Evolutionary conservation across 2,329 filamentous ascomycete genomes (phyloP).

Genomic region (Fusarium anguioides): DNA sequence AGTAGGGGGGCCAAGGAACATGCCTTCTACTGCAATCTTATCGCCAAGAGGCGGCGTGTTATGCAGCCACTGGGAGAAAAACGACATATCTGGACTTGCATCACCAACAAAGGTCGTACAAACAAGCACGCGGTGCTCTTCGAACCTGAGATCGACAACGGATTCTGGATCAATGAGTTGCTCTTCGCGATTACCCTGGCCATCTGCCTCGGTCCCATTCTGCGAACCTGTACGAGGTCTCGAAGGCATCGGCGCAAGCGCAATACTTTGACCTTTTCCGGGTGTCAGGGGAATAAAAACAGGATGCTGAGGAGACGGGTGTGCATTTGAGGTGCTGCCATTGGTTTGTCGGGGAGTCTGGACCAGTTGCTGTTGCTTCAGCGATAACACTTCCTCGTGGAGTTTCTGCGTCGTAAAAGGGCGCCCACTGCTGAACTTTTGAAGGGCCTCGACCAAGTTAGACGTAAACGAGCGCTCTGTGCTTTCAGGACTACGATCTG

Average conservation of each 20-base stretch:
- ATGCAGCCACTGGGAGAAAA: constrained; percentile 74
- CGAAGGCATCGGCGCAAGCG: constrained; percentile 60
- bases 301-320: constrained; percentile 55
- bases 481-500: constrained; percentile 60
- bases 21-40: constrained; percentile 72
- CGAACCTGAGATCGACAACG: constrained; percentile 67
- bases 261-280: constrained; percentile 63
- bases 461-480: constrained; percentile 68
- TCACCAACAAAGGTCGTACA: constrained; percentile 76
- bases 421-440: constrained; percentile 63
- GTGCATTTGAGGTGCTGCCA: constrained; percentile 54
- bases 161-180: constrained; percentile 60
- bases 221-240: constrained; percentile 45
- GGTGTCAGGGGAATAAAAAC: constrained; percentile 67
- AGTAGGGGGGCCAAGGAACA: constrained; percentile 74
- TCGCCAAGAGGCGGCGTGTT: constrained; percentile 66
- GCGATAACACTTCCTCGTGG: constrained; percentile 64
- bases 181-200: constrained; percentile 49
- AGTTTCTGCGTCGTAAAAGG: constrained; percentile 68
- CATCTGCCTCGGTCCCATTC: constrained; percentile 45
- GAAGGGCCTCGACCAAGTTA: constrained; percentile 66
- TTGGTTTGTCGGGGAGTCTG: constrained; percentile 59
- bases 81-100: constrained; percentile 73
- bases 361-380: constrained; percentile 58
- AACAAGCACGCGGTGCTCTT: constrained; percentile 71